Evolutionary conservation across 768 basidiomycete genomes (phyloP).

Genomic region (Suillus occidentalis): DNA sequence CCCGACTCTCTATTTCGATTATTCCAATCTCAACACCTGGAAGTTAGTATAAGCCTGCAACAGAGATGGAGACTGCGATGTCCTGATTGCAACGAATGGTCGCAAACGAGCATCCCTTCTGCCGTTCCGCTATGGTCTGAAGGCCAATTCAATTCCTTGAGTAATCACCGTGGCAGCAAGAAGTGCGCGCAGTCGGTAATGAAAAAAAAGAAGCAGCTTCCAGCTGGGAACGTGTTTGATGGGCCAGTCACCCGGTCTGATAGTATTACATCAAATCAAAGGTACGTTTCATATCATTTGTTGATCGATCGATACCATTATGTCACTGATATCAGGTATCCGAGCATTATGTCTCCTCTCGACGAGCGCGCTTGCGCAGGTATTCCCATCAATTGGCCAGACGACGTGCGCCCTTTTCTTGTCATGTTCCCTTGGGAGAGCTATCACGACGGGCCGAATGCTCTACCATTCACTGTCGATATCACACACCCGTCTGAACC

Average conservation of each 20-base stretch:
- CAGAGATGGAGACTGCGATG: too few relatives aligned
- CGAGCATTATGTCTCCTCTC: too few relatives aligned
- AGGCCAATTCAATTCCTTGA: not conserved
- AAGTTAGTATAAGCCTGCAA: too few relatives aligned
- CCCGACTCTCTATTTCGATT: too few relatives aligned
- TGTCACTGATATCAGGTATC: too few relatives aligned
- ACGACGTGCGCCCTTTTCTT: not conserved
- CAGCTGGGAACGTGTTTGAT: not conserved
- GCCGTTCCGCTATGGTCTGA: not conserved
- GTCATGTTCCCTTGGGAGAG: not conserved
- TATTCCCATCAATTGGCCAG: not conserved
- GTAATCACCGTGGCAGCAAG: not conserved
- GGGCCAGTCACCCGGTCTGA: not conserved
- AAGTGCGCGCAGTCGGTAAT: not conserved
- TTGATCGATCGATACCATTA: too few relatives aligned
- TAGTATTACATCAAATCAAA: not conserved
- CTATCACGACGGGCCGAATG: not conserved
- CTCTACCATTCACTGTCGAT: not conserved
- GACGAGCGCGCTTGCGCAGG: not conserved
- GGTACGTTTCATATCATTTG: not conserved
- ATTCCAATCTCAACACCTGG: too few relatives aligned
- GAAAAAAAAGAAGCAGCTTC: not conserved
- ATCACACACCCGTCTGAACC: not conserved
- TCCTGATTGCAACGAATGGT: too few relatives aligned
- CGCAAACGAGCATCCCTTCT: too few relatives aligned